Evolutionary conservation across 2,329 filamentous ascomycete genomes (phyloP).

Genomic region (Colletotrichum lindemuthianum): DNA sequence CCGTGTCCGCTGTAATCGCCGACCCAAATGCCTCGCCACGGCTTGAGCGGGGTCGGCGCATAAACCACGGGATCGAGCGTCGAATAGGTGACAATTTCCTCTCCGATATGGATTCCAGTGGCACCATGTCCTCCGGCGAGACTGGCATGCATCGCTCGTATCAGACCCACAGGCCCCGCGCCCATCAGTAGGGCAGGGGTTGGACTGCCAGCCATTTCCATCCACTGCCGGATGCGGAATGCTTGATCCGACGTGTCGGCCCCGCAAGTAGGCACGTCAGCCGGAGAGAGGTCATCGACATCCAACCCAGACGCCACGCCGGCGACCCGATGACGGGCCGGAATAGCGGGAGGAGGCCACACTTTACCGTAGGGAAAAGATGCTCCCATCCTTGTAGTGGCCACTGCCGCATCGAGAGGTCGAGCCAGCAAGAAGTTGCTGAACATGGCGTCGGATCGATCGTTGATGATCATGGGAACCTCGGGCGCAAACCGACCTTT

Average conservation of each 20-base stretch:
- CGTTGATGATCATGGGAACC: constrained; percentile 62
- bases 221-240: constrained; percentile 82
- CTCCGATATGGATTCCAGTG: constrained; percentile 60
- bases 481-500: constrained; percentile 55
- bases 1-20: constrained; percentile 91
- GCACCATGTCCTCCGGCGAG: constrained; percentile 39
- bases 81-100: constrained; percentile 69
- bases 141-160: constrained; percentile 37
- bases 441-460: constrained; percentile 61
- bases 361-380: constrained; percentile 62
- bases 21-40: constrained; percentile 91
- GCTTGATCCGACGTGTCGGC: constrained; percentile 73
- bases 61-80: constrained; percentile 81
- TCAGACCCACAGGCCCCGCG: constrained; percentile 40
- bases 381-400: constrained; percentile 43
- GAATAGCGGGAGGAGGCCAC: constrained; percentile 82
- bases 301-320: constrained; percentile 43
- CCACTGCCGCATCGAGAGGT: constrained; percentile 51
- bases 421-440: constrained; percentile 76
- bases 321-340: constrained; percentile 65
- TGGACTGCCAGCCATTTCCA: constrained; percentile 66
- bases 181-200: constrained; percentile 43
- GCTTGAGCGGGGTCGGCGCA: constrained; percentile 81
- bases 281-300: constrained; percentile 40
- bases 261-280: constrained; percentile 56